Conservation (phyloP, 2,329 filamentous ascomycete species). For the Apiospora koreana region DNA sequence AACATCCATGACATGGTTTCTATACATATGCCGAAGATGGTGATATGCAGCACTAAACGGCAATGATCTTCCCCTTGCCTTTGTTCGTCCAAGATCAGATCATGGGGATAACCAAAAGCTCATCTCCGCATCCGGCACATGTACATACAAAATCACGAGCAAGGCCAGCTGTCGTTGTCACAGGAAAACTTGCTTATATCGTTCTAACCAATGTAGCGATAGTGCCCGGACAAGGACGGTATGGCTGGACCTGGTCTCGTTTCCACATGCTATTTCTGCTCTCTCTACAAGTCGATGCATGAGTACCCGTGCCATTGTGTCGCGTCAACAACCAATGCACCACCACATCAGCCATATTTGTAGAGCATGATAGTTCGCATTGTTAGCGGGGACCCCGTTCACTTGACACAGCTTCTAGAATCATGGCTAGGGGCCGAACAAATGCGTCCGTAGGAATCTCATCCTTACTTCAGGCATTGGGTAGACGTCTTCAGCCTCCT, state of each 20-base stretch:
- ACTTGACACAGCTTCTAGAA: neutral
- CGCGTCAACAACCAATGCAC: no score
- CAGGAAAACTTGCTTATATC: neutral
- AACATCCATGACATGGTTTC: no score
- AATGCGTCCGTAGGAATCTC: neutral
- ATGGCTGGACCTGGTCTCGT: neutral
- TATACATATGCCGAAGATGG: neutral
- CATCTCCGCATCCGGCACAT: neutral
- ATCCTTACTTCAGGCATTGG: neutral
- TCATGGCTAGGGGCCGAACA: neutral
- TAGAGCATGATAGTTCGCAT: neutral
- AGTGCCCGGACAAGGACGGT: neutral
- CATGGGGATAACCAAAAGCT: neutral
- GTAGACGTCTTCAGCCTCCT: neutral
- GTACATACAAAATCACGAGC: neutral
- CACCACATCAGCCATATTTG: no score
- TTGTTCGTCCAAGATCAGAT: neutral
- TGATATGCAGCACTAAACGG: neutral
- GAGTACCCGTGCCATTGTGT: neutral
- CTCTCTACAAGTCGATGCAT: neutral
- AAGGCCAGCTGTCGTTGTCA: neutral
- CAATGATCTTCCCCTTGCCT: neutral
- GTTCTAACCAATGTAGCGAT: neutral
- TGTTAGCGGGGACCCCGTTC: neutral
- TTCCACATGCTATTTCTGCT: conserved; percentile 4